These are phyloP conservation scores for Trichosanthes cucumerina DNA, from an alignment of 306 rosid species.

Conservation along the genomic window DNA sequence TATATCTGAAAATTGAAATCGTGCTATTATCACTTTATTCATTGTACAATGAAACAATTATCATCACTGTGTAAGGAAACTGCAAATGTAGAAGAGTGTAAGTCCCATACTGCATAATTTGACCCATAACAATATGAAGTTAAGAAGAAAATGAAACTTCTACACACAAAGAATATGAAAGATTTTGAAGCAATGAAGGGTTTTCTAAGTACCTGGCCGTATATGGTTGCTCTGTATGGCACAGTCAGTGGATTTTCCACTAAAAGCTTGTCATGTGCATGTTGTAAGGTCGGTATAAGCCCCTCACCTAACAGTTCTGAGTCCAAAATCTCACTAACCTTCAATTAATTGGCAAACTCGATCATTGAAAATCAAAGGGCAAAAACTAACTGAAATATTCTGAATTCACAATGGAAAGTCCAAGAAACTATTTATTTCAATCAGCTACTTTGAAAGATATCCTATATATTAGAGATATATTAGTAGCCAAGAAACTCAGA, in stretches of 20 bases:
- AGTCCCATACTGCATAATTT: neutral
- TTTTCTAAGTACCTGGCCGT: constrained; percentile 56
- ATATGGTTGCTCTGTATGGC: constrained; percentile 69
- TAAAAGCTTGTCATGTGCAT: constrained; percentile 71
- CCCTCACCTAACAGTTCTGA: constrained; percentile 93
- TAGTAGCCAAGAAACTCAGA: neutral
- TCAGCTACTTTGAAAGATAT: neutral
- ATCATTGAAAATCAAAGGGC: neutral
- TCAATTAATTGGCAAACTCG: constrained; percentile 9
- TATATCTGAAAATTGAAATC: neutral
- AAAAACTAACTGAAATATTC: neutral
- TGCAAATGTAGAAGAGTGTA: neutral
- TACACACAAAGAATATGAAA: neutral
- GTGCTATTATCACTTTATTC: neutral
- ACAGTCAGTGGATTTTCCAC: constrained; percentile 64
- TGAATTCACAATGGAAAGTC: neutral
- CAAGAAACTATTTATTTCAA: neutral
- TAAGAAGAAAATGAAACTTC: neutral
- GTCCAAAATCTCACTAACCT: constrained; percentile 96
- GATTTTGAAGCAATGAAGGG: constrained; percentile 8
- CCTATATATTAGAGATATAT: neutral
- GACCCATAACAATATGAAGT: neutral
- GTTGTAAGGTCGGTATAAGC: constrained; percentile 80
- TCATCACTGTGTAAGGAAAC: neutral
- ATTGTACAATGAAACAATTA: neutral